Conservation (phyloP, 2,329 filamentous ascomycete species). For the Coniochaeta prunicola region DNA sequence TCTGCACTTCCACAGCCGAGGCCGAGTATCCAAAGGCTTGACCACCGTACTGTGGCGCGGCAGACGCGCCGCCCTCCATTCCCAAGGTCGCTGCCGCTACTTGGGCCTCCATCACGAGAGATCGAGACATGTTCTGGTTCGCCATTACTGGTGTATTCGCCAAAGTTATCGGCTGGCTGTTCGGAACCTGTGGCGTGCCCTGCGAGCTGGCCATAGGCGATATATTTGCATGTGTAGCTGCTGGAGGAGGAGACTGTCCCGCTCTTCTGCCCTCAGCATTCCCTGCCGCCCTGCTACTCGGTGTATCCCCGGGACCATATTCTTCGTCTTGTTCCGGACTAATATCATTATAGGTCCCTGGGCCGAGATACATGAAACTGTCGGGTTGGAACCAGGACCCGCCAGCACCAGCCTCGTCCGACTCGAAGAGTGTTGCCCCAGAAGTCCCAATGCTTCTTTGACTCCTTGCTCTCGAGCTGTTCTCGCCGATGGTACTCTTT, state of each 20-base stretch:
- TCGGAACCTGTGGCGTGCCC: conserved; percentile 14
- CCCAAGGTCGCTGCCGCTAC: background rate
- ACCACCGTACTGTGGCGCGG: background rate
- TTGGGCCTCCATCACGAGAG: background rate
- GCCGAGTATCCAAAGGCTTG: background rate
- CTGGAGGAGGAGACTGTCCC: background rate
- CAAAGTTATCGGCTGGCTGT: conserved; percentile 12
- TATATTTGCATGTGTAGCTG: conserved; percentile 8
- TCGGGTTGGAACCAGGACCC: conserved; percentile 42
- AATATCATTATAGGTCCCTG: conserved; percentile 36
- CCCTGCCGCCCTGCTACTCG: conserved; percentile 10
- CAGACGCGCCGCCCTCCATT: background rate
- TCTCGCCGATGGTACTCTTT: conserved; percentile 14
- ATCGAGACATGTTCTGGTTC: background rate
- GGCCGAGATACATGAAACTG: conserved; percentile 45
- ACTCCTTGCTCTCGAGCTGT: conserved; percentile 8
- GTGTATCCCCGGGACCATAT: conserved; percentile 7
- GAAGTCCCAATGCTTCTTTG: conserved; percentile 11
- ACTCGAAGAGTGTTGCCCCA: conserved; percentile 14
- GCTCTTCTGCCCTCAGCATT: background rate
- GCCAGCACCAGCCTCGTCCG: conserved; percentile 18
- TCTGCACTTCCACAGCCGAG: conserved; percentile 14
- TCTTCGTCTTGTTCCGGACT: conserved; percentile 37
- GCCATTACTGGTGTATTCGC: conserved; percentile 8
- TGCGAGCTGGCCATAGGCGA: conserved; percentile 18